phyloP scores from a whole-genome alignment of 2,329 filamentous ascomycete species.

The Fusarium equiseti region DNA sequence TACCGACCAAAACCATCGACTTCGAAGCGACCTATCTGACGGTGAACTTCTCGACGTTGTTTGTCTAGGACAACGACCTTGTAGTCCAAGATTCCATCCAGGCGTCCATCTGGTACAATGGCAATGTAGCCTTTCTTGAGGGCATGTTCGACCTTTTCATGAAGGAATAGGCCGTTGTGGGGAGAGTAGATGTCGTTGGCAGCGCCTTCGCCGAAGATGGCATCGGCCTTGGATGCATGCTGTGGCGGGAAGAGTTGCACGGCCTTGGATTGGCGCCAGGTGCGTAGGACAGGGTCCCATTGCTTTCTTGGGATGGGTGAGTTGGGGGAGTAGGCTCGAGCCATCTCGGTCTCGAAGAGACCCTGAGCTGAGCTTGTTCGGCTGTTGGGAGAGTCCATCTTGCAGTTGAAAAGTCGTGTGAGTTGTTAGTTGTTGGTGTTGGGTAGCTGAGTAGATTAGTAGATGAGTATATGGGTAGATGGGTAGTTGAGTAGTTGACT shows the following conservation, averaged over 20 bases:
- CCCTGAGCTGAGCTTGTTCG: neutral
- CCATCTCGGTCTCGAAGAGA: neutral
- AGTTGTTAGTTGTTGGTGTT: too few species aligned
- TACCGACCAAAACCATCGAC: neutral
- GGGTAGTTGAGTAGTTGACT: too few species aligned
- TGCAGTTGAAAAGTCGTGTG: too few species aligned
- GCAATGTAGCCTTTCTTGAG: neutral
- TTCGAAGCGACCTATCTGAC: neutral
- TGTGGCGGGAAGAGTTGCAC: neutral
- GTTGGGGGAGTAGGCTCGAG: neutral
- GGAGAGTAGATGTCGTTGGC: neutral
- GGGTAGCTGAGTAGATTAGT: too few species aligned
- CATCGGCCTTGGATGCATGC: neutral
- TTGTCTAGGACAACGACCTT: neutral
- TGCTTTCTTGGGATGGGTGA: rapidly evolving
- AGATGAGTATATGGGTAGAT: too few species aligned
- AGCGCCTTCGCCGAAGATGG: neutral
- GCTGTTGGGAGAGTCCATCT: too few species aligned
- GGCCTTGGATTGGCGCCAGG: neutral
- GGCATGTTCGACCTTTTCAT: neutral
- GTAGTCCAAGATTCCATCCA: neutral
- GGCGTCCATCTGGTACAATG: neutral
- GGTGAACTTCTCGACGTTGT: neutral
- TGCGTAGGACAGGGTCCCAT: neutral
- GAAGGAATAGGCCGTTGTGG: neutral